phyloP scores from a whole-genome alignment of 2,329 filamentous ascomycete genomes.

The Fusarium pseudograminearum region DNA sequence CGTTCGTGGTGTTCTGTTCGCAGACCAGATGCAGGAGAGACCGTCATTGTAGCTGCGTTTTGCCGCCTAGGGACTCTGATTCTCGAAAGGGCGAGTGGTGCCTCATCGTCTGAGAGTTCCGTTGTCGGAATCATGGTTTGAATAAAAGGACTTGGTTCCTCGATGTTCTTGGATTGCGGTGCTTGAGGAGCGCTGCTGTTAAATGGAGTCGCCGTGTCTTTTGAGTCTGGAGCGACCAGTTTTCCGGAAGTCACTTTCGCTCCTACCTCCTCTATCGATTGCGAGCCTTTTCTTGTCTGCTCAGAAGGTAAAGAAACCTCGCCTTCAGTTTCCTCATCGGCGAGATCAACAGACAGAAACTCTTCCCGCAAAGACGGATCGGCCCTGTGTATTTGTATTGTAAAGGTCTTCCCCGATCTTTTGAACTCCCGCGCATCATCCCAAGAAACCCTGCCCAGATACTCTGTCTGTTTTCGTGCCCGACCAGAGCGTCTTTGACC shows the following conservation, averaged over 20 bases:
- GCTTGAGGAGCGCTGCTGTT: conserved; percentile 39
- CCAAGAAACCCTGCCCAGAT: conserved; percentile 50
- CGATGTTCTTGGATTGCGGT: conserved; percentile 1
- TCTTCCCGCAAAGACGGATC: conserved; percentile 14
- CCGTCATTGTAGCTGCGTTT: not conserved
- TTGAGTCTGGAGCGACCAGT: conserved; percentile 48
- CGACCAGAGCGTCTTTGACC: conserved; percentile 46
- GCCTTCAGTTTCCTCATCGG: conserved; percentile 17
- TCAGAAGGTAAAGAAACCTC: not conserved
- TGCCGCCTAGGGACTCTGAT: conserved; percentile 11
- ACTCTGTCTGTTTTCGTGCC: conserved; percentile 48
- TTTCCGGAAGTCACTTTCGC: not conserved
- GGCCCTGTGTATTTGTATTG: conserved; percentile 27
- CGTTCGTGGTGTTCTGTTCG: not conserved
- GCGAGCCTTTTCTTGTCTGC: not conserved
- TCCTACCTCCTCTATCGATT: not conserved
- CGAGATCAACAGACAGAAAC: conserved; percentile 12
- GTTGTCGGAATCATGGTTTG: conserved; percentile 26
- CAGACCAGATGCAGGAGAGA: not conserved
- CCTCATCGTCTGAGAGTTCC: conserved; percentile 54
- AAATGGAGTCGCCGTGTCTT: conserved; percentile 44
- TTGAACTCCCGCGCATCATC: conserved; percentile 35
- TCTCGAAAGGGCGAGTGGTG: conserved; percentile 46
- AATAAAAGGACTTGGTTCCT: not conserved
- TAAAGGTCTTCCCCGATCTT: conserved; percentile 18